Evolutionary conservation across 176 grass and related monocot species (phyloP).

Genomic region (Typha latifolia): DNA sequence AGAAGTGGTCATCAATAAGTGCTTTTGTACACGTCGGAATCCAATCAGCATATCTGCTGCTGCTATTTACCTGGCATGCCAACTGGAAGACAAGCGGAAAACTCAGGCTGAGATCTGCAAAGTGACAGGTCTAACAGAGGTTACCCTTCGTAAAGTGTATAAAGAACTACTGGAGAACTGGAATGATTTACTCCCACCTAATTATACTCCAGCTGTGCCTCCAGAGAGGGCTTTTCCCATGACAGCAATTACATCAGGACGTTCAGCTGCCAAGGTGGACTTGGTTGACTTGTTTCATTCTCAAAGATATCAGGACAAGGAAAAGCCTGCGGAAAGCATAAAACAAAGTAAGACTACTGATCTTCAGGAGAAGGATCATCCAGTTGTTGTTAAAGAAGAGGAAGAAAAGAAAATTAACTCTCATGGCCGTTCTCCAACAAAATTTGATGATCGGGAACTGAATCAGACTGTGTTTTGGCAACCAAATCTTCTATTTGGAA

Average conservation of each 20-base stretch:
- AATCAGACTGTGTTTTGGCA: conserved; percentile 36
- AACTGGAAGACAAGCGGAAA: conserved; percentile 94
- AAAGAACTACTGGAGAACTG: conserved; percentile 97
- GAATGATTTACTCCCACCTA: conserved; percentile 76
- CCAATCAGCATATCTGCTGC: conserved; percentile 99
- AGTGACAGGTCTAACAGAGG: conserved; percentile 92
- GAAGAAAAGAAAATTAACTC: conserved; percentile 41
- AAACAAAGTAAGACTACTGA: conserved; percentile 53
- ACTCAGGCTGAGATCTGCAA: conserved; percentile 98
- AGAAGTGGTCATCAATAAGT: conserved; percentile 93
- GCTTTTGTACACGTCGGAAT: conserved; percentile 84
- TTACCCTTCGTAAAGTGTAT: conserved; percentile 97
- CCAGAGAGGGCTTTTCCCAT: conserved; percentile 89
- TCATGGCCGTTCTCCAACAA: conserved; percentile 20
- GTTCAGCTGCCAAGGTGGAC: conserved; percentile 52
- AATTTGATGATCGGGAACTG: conserved; percentile 32
- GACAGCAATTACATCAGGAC: conserved; percentile 60
- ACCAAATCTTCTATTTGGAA: conserved; percentile 25
- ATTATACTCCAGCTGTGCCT: conserved; percentile 83
- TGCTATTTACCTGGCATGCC: conserved; percentile 93
- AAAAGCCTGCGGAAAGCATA: conserved; percentile 41
- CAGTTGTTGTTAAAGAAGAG: conserved; percentile 57
- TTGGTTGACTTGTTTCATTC: conserved; percentile 15
- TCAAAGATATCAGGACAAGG: conserved; percentile 33
- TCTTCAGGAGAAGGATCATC: conserved; percentile 46